Evolutionary conservation across 2,329 filamentous ascomycete genomes (phyloP), one percentile per base, ranked within the genome.

Genomic region (Sporothrix luriei): DNA sequence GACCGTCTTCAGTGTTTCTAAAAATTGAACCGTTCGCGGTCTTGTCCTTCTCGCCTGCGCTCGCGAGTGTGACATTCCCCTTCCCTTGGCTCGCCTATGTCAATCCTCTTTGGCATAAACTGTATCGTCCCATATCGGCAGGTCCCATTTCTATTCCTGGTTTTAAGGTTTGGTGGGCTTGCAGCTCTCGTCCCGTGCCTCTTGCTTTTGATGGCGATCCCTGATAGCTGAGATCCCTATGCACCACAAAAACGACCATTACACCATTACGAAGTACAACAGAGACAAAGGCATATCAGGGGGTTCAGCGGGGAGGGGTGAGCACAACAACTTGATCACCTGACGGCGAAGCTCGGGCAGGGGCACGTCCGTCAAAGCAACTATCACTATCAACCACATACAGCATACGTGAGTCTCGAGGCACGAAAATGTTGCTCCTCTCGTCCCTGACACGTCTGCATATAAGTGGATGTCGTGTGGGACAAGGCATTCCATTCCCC

Each of bases 121-220:
- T 54, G 10, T n/a, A 51, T 51, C 29, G 38, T 21, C 33, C 40
- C 55, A 10, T 66, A 54, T 54, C 29, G 26, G 1, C 61, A 38
- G 43, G 46, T 49, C 16, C 19, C 52, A 38, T 51, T 66, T 66
- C 64, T 66, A 66, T 66, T 66, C 49, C 64, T 66, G 64, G 49
- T 29, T 66, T 66, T 66, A 66, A 66, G 64, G 64, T 66, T 66
- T 66, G 43, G 64, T 29, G 64, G 64, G 49, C 29, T 66, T n/a
- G 48, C 48, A 66, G 49, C 19, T 54, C 64, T 29, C 64, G 16
- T 66, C 49, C 62, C 64, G 49, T 54, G 48, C 43, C 49, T 52
- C 64, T 66, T 33, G 19, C 19, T 29, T 29, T 46, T 65, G 21
- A n/a, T 29, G 64, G 21, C 64, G 64, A 66, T 66, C 62, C 16